Evolutionary conservation across 768 basidiomycete genomes (phyloP).

Genomic region (Phaffia australis): DNA sequence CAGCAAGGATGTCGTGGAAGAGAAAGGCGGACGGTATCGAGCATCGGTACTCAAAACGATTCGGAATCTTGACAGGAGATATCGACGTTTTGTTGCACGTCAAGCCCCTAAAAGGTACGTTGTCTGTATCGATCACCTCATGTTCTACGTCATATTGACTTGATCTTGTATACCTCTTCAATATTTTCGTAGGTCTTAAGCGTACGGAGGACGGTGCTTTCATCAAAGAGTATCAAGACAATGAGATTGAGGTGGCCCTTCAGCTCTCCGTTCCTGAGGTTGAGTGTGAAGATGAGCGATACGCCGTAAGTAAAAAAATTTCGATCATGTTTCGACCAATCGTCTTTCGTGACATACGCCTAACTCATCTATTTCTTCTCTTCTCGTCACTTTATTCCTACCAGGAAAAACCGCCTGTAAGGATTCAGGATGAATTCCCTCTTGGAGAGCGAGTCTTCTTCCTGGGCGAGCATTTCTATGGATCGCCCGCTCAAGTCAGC

Average conservation of each 20-base stretch:
- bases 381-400: neutral
- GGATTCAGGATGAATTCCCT: constrained; percentile 74
- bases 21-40: constrained; percentile 71
- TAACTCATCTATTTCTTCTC: constrained; percentile 40
- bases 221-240: constrained; percentile 91
- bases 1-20: constrained; percentile 65
- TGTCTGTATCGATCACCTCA: neutral
- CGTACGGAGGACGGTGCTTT: constrained; percentile 79
- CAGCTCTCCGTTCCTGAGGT: constrained; percentile 77
- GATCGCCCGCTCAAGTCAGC: constrained; percentile 84
- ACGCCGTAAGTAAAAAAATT: constrained; percentile 31
- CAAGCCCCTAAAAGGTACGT: constrained; percentile 74
- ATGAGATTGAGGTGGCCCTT: constrained; percentile 72
- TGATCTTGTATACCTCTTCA: neutral
- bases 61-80: constrained; percentile 70
- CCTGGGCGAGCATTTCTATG: constrained; percentile 87
- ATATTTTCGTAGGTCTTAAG: constrained; percentile 56
- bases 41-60: constrained; percentile 72
- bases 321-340: no score
- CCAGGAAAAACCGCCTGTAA: constrained; percentile 71
- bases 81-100: constrained; percentile 77
- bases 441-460: constrained; percentile 87
- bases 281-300: constrained; percentile 71
- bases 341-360: neutral
- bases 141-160: constrained; percentile 10